These are phyloP conservation scores for Xerocomus amazonicus DNA, from an alignment of 1,284 basidiomycete genomes.

Conservation along the genomic window DNA sequence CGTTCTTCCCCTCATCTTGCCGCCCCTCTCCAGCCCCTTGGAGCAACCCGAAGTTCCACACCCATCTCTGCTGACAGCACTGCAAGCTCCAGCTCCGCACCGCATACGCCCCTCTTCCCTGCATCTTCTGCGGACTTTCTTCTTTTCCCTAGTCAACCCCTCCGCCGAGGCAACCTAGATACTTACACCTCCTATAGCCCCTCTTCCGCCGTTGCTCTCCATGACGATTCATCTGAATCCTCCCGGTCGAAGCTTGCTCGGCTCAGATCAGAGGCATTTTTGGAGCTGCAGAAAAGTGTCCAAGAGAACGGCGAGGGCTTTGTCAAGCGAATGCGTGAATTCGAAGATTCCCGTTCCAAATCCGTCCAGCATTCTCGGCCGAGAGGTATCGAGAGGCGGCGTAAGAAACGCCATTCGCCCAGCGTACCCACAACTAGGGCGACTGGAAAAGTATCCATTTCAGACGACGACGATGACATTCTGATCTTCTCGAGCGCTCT, in stretches of 20 bases:
- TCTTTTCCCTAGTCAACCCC: constrained; percentile 40
- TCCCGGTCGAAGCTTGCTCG: constrained; percentile 39
- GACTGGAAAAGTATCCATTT: constrained; percentile 19
- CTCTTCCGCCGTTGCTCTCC: constrained; percentile 16
- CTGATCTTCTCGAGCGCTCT: constrained; percentile 47
- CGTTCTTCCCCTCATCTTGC: not conserved
- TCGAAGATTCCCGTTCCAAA: constrained; percentile 50
- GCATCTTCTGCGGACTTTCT: constrained; percentile 59
- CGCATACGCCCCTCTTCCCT: constrained; percentile 41
- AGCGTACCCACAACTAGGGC: constrained; percentile 18
- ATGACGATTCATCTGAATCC: constrained; percentile 16
- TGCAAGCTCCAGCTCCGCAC: constrained; percentile 26
- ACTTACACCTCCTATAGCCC: constrained; percentile 22
- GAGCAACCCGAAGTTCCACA: constrained; percentile 26
- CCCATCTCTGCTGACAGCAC: constrained; percentile 31
- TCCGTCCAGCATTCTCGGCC: constrained; percentile 35
- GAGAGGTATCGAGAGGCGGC: constrained; percentile 37
- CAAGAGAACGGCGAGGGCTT: constrained; percentile 61
- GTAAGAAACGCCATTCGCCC: constrained; percentile 37
- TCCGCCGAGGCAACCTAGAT: constrained; percentile 18
- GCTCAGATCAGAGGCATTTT: constrained; percentile 59
- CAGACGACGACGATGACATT: constrained; percentile 46
- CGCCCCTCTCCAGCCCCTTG: constrained; percentile 13
- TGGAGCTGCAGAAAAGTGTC: constrained; percentile 59
- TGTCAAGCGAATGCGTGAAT: constrained; percentile 69